Base-by-base conservation (phyloP, 2,329 filamentous ascomycete species). In the Curvularia hawaiiensis region DNA sequence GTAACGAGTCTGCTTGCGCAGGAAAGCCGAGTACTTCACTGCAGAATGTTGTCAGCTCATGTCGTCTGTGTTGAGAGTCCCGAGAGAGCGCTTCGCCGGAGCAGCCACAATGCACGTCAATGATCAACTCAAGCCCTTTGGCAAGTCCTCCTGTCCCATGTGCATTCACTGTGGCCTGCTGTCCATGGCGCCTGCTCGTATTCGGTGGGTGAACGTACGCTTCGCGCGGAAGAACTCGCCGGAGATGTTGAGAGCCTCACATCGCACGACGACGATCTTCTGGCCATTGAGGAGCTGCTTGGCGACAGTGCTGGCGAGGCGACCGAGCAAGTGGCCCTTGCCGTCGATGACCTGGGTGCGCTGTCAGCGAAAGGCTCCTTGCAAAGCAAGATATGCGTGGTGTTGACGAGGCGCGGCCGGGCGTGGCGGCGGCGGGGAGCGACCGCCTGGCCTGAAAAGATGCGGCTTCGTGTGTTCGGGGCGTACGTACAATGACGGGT, bases 21-120 rank as follows among this genome's bases (percentile, higher is more conserved):
- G 90, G 88, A 98, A 98, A 83, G 95, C 92, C 82, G 95, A 91
- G 90, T 99, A 99, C 92, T 99, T 99, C 84, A 99, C 95, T 99
- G 79, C 85, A 81, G 57, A 62, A 58, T 54, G 52, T 59, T 56
- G 66, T 78, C 71, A 69, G 65, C 66, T 67, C 70, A 57, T 60
- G 60, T 60, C 51, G 54, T 63, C 47, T 22, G 35, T 20, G 44
- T 44, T 14, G 33, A 50, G 33, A 47, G 31, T 40, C 26, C 40
- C 53, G 11, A 31, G 20, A 51, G 49, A 48, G 58, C 52, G 58
- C 52, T 48, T 39, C 52, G 56, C 50, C 47, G 40, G 53, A 54
- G 50, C 58, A 58, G 58, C 55, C 61, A 66, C 58, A 57, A 46
- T 49, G 58, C 24, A 52, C 6, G 41, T 26, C 28, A 48, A 50